A percentile compares a stretch with the other conserved stretches of the same genome.
Evolutionary conservation across 306 rosid genomes (phyloP).

Genomic region (Cercis canadensis): DNA sequence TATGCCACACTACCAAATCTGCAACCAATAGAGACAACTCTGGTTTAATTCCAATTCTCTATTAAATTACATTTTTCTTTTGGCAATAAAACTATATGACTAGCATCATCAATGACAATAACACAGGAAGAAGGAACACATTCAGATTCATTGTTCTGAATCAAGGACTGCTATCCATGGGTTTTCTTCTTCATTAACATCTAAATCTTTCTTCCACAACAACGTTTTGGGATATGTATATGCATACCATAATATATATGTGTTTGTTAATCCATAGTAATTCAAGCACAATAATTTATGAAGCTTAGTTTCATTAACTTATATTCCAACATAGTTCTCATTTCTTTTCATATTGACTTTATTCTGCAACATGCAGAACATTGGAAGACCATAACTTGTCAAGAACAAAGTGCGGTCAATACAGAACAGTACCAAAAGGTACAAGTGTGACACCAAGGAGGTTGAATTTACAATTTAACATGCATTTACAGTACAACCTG

Average conservation of each 20-base stretch:
- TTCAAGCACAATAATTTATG: neutral
- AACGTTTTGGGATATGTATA: neutral
- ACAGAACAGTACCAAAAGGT: constrained; percentile 22
- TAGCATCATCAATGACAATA: constrained; percentile 18
- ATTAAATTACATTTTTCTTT: constrained; percentile 5
- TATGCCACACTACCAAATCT: constrained; percentile 79
- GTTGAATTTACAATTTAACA: constrained; percentile 8
- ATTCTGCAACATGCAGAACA: neutral
- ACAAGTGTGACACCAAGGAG: neutral
- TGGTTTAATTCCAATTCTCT: constrained; percentile 24
- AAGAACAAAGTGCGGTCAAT: neutral
- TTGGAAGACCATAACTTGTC: neutral
- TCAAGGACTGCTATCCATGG: too few species aligned
- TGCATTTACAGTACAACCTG: neutral
- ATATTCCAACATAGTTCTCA: neutral
- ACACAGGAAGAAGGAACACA: too few species aligned
- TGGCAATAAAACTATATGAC: neutral
- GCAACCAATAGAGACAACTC: constrained; percentile 26
- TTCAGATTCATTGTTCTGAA: neutral
- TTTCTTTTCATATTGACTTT: neutral
- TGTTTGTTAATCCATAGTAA: neutral
- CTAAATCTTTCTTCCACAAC: constrained; percentile 20
- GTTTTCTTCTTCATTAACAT: constrained; percentile 2
- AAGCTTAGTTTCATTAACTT: neutral
- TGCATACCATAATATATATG: neutral